Evolutionary conservation across 768 basidiomycete species (phyloP).

Genomic region (Boletus vinaceobasis): DNA sequence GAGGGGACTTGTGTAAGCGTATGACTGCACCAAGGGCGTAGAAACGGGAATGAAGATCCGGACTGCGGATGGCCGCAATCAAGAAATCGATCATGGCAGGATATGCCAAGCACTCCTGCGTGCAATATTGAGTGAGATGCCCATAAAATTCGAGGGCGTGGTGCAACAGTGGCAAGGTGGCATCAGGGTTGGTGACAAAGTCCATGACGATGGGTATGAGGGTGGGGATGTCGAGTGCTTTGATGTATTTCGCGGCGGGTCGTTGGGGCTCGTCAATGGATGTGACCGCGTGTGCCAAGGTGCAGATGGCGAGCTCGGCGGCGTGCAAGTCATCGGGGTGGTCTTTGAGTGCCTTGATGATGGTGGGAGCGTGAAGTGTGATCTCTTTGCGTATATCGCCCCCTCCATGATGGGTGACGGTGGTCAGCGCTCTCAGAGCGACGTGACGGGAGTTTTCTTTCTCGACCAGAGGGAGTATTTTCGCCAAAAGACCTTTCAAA

Average conservation of each 20-base stretch:
- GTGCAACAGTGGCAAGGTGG: constrained; percentile 41
- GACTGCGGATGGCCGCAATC: constrained; percentile 52
- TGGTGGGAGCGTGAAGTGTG: constrained; percentile 38
- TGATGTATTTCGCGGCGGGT: constrained; percentile 36
- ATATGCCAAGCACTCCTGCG: constrained; percentile 41
- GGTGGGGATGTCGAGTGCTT: constrained; percentile 40
- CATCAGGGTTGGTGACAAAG: constrained; percentile 42
- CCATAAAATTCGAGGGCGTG: constrained; percentile 52
- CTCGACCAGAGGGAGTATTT: constrained; percentile 53
- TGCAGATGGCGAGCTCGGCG: constrained; percentile 49
- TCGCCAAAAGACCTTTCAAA: constrained; percentile 49
- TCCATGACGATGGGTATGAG: constrained; percentile 44
- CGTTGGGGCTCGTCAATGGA: constrained; percentile 40
- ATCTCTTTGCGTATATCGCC: constrained; percentile 47
- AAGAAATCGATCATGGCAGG: constrained; percentile 48
- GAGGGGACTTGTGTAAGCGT: constrained; percentile 42
- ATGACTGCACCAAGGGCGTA: constrained; percentile 52
- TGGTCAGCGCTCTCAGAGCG: constrained; percentile 53
- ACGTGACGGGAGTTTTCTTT: constrained; percentile 46
- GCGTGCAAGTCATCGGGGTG: constrained; percentile 48
- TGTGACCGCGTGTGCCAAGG: constrained; percentile 49
- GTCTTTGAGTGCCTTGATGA: constrained; percentile 47
- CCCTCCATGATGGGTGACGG: constrained; percentile 63
- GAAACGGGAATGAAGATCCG: constrained; percentile 51
- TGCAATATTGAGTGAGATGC: constrained; percentile 41